Evolutionary conservation across 371 early-diverging fungal genomes (phyloP).

Genomic region (Sporodiniella umbellata): DNA sequence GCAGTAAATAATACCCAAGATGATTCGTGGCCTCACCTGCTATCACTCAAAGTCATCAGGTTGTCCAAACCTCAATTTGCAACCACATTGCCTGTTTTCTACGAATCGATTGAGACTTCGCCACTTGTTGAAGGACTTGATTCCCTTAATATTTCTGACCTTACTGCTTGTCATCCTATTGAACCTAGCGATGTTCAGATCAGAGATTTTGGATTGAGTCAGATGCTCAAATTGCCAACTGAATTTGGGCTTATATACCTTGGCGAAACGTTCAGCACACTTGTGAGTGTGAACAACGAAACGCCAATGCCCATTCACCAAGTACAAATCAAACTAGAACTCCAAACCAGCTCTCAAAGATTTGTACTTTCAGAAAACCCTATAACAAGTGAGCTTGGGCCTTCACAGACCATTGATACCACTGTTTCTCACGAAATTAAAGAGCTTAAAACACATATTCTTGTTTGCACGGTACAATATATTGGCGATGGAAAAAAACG

Average conservation of each 20-base stretch:
- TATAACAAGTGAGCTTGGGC: conserved; percentile 33
- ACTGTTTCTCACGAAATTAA: conserved; percentile 90
- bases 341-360: conserved; percentile 83
- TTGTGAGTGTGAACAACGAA: conserved; percentile 87
- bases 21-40: conserved; percentile 58
- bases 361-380: conserved; percentile 73
- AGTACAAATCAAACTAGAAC: conserved; percentile 75
- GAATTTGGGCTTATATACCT: conserved; percentile 91
- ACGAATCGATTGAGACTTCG: conserved; percentile 30
- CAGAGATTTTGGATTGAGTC: conserved; percentile 62
- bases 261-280: conserved; percentile 91
- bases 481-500: conserved; percentile 62
- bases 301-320: conserved; percentile 58
- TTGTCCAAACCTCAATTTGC: conserved; percentile 79
- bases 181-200: conserved; percentile 32
- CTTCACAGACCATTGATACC: conserved; percentile 65
- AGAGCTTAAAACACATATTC: conserved; percentile 89
- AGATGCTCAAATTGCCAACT: conserved; percentile 63
- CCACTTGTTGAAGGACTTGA: conserved; percentile 36
- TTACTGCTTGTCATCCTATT: conserved; percentile 34
- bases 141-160: conserved; percentile 38
- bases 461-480: conserved; percentile 89
- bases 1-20: conserved; percentile 20
- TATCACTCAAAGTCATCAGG: conserved; percentile 91
- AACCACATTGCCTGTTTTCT: conserved; percentile 48